Evolutionary conservation across 805 yeast genomes (phyloP), one percentile per base, ranked within the genome.

Genomic region (Cyberlindnera meyerae): DNA sequence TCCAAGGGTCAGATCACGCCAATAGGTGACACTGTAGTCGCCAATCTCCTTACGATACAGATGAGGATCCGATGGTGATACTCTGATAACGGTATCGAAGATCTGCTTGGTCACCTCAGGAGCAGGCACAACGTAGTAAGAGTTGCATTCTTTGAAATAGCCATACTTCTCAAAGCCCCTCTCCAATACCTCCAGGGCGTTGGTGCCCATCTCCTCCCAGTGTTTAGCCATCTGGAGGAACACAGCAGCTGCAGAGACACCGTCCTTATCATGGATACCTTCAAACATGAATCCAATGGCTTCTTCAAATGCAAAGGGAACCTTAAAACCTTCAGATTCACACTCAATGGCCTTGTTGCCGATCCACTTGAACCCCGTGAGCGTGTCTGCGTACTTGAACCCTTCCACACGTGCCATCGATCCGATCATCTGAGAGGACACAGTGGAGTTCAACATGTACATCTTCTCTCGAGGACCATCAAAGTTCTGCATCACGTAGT

Each of bases 341-440:
- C 85, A 63, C 7, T 79, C 83, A 24, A 82, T 75, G 2, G 96
- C 93, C 45, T 77, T 74, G 55, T 90, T 90, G 4, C 97, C 98
- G 25, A 90, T 81, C 98, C 98, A 90, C 62, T 90, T 90, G 67
- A 90, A 90, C 1, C 98, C 98, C 1, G 97, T 90, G 39, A 90
- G 68, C 0, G 97, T 90, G 44, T 93, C 97, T 28, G 65, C 70
- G 58, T 71, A 83, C 31, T 73, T 65, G 54, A 82, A 80, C 0
- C 81, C 80, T 31, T 74, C 67, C 5, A 52, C 54, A 4, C 67
- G 57, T 1, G 96, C 93, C 78, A 88, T 76, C 3, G 79, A 63
- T 8, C 65, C 63, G 32, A 89, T 66, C 68, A 88, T 73, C 53
- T 83, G 94, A 5, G 96, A 86, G 0, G 97, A 88, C 0, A 93